phyloP scores from a whole-genome alignment of 106 monocot species.

The Platanthera guangdongensis region DNA sequence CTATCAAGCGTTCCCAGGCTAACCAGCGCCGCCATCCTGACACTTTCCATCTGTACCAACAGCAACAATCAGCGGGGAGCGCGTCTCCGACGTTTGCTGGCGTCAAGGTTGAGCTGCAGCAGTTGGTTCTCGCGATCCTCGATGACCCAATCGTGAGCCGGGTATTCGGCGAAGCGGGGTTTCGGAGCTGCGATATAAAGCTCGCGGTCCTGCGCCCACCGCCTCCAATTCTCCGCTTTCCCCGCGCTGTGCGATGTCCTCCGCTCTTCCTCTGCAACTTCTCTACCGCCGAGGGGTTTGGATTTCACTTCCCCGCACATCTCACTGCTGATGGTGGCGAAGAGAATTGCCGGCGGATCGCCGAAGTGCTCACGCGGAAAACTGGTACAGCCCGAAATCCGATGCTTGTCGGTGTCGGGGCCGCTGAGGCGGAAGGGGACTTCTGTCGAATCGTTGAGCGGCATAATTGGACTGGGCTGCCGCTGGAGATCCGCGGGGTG shows the following conservation, averaged over 20 bases:
- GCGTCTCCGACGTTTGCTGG: constrained; percentile 4
- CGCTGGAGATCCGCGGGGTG: constrained; percentile 29
- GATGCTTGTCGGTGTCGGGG: constrained; percentile 61
- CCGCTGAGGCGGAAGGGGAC: constrained; percentile 39
- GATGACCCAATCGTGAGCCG: constrained; percentile 65
- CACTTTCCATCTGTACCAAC: constrained; percentile 80
- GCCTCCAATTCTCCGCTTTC: constrained; percentile 40
- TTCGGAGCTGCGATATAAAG: constrained; percentile 57
- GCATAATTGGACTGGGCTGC: constrained; percentile 16
- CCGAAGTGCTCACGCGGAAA: constrained; percentile 28
- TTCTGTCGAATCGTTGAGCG: constrained; percentile 27
- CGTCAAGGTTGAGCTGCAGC: constrained; percentile 72
- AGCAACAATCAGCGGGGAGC: constrained; percentile 16
- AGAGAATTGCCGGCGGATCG: constrained; percentile 47
- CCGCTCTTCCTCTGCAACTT: constrained; percentile 40
- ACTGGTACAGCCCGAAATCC: constrained; percentile 23
- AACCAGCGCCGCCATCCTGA: constrained; percentile 88
- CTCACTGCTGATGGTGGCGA: constrained; percentile 16
- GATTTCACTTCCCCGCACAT: constrained; percentile 8
- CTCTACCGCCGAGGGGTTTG: constrained; percentile 18
- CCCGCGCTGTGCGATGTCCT: constrained; percentile 41
- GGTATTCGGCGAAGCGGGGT: constrained; percentile 64
- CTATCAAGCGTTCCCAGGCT: constrained; percentile 96
- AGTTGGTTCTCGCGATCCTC: constrained; percentile 55
- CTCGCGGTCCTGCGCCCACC: constrained; percentile 51